These are phyloP conservation scores for Teunomyces barrocoloradensis DNA, from an alignment of 805 yeast species.

Conservation along the genomic window DNA sequence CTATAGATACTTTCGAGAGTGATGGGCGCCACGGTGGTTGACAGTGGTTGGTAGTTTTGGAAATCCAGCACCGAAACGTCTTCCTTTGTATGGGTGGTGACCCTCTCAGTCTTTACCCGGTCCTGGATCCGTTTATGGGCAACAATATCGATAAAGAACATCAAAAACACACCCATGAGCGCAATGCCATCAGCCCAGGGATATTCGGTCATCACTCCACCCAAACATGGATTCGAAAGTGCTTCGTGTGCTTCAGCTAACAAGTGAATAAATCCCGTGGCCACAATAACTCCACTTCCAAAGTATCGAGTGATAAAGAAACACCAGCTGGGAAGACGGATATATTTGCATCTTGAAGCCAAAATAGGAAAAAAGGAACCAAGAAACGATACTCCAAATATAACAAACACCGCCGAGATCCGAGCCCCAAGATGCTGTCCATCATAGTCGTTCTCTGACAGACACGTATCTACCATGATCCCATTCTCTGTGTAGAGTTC, in stretches of 20 bases:
- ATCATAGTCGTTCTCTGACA: conserved; percentile 16
- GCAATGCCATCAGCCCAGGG: conserved; percentile 35
- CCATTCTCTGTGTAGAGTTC: too few relatives aligned
- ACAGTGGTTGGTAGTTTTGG: background rate
- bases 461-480: conserved; percentile 8
- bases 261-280: conserved; percentile 35
- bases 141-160: conserved; percentile 30
- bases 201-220: conserved; percentile 24
- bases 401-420: conserved; percentile 29
- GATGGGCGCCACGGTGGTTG: background rate
- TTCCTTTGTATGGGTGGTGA: background rate
- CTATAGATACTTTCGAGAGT: conserved; percentile 29
- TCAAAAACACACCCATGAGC: conserved; percentile 26
- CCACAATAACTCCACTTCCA: conserved; percentile 36
- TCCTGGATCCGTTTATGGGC: conserved; percentile 17
- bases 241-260: conserved; percentile 28
- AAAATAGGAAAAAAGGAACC: conserved; percentile 32
- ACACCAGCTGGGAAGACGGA: conserved; percentile 24
- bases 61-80: background rate
- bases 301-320: conserved; percentile 28
- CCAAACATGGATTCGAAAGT: conserved; percentile 26
- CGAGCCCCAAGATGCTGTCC: conserved; percentile 25
- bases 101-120: background rate
- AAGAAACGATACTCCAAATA: conserved; percentile 26
- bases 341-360: conserved; percentile 17